Conservation (phyloP, 169 alveolate genomes). For the Eimeria tenella region DNA sequence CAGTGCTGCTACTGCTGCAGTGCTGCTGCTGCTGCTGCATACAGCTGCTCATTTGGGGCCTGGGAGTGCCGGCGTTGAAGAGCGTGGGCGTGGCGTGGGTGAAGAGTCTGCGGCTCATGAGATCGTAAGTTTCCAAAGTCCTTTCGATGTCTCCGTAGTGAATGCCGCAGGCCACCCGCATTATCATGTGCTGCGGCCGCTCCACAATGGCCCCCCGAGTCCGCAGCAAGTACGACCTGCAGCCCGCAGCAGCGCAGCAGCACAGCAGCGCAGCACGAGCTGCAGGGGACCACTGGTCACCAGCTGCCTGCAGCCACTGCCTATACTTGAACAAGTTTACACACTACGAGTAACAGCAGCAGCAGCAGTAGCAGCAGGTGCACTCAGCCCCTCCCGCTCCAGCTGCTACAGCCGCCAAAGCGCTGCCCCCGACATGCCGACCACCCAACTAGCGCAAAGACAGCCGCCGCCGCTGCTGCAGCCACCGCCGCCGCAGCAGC, state of each 20-base stretch:
- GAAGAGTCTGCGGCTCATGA: conserved; percentile 96
- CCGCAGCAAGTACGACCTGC: conserved; percentile 78
- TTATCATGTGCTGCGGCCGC: conserved; percentile 98
- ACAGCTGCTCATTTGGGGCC: conserved; percentile 96
- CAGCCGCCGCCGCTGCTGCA: not conserved
- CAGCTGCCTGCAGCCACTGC: no score
- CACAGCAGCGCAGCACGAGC: not conserved
- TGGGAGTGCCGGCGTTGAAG: conserved; percentile 97
- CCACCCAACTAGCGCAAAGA: not conserved
- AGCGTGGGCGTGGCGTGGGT: conserved; percentile 99
- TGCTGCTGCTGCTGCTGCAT: not conserved
- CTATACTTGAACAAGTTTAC: no score
- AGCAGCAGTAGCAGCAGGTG: not conserved
- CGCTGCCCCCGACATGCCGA: conserved; percentile 84
- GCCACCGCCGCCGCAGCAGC: not conserved
- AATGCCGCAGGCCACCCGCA: conserved; percentile 98
- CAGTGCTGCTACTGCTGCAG: no score
- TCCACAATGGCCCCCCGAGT: conserved; percentile 95
- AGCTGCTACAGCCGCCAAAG: not conserved
- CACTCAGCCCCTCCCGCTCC: not conserved
- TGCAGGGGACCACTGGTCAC: no score
- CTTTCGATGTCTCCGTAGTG: conserved; percentile 97
- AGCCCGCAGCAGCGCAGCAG: not conserved
- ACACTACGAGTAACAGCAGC: not conserved
- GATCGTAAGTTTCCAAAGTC: conserved; percentile 89